Base-by-base conservation (phyloP, 306 rosid genomes). In the Trifolium dubium region DNA sequence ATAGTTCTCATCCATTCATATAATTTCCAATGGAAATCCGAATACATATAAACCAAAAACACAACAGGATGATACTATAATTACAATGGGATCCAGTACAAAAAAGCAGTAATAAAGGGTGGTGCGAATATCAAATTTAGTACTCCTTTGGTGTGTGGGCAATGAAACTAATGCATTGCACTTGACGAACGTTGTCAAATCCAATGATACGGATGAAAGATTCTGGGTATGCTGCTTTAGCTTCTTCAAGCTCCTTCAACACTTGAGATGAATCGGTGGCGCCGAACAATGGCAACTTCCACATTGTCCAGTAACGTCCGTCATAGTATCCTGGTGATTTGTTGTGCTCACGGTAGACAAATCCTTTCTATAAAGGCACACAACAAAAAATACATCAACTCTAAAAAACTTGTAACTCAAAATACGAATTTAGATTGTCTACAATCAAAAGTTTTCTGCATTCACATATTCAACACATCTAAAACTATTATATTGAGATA, bases 231-330 rank as follows among this genome's bases (percentile, higher is more conserved):
- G 0, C 31, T 47, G 69, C 87, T 75, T 51, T 81, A 74, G 6
- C 19, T 64, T 92, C 98, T 0, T 76, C 58, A 2, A 90, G 28
- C 80, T 94, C 93, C 18, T 17, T 23, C 59, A 82, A 0, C 37
- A 92, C 98, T 53, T 94, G 97, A 8, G 80, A 0, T 0, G 93
- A 0, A 40, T 92, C 96, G 0, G 78, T 92, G 92, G 90, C 80
- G 0, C 96, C 99, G 56, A 74, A 94, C 96, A 92, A 81, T n/a
- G 99, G 97, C 7, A 94, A 80, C 87, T 89, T 94, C 95, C 97
- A 92, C 97, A 94, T 94, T 17, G 92, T 86, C 96, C 99, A 92
- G 86, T 82, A 87, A 0, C 96, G 77, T 18, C 99, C 96, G 28
- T 92, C 99, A 28, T 94, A 92, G 93, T 94, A 92, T 32, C 97